Evolutionary conservation across 148 eudicot genomes (phyloP), one percentile per base, ranked within the genome.

Genomic region (Vaccinium darrowii): DNA sequence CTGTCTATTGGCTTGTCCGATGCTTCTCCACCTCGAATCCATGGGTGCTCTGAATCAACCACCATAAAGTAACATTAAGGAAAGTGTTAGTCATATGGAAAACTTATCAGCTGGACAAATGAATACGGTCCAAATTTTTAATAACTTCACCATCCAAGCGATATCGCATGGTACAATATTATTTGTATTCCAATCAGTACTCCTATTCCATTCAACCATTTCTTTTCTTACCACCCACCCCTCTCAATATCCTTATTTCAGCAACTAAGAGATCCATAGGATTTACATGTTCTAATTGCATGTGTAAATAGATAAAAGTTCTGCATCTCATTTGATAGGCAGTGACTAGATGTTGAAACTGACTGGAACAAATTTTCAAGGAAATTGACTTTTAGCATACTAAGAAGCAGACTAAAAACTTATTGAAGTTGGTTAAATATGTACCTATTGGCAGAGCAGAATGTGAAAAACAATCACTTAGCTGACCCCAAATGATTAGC

Each of bases 1-100:
- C 95, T 96, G 83, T 96, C 97, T 52, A 96, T 92, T 39, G 99
- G 99, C 90, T 92, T 96, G 89, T 96, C 99, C 60, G 99, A 92
- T 88, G 99, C 98, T 65, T 93, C 94, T 71, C 95, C 97, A 39
- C 91, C 97, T 88, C 82, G 88, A 82, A 96, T 91, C 99, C 99
- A 96, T 51, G 99, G 95, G 85, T 96, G 99, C 39, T 90, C 99
- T 96, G 33, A 72, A 84, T 76, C 58, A 87, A 73, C 75, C 81
- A 53, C 12, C 77, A 84, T 18, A n/a, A 81, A 65, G 84, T 57
- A 25, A 69, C 16, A 19, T 78, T 19, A 81, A 39, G 10, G 8
- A 18, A 58, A n/a, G 30, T 50, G 60, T 87, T 50, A 58, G 75
- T 87, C 57, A 84, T 86, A 58, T 18, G 52, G 36, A 52, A 71